These are phyloP conservation scores for Penicillium simplicissimum DNA, from an alignment of 495 filamentous ascomycete genomes.

Conservation along the genomic window DNA sequence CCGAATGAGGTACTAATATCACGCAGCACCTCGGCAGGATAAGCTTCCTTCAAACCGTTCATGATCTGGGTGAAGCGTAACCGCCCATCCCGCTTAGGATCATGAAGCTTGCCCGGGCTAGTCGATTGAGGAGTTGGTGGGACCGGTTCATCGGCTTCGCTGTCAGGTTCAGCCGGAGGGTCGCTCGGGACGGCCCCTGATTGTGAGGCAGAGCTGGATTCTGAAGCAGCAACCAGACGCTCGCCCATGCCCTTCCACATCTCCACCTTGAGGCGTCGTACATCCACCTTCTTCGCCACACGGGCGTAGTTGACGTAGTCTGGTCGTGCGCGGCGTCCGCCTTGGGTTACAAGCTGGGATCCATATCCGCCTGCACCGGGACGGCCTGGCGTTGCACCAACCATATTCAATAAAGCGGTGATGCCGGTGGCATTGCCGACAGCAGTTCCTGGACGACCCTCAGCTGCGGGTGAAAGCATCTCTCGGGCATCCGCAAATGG, in stretches of 20 bases:
- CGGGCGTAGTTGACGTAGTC: slow-evolving; percentile 97
- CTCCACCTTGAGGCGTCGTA: slow-evolving; percentile 89
- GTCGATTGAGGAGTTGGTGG: slow-evolving; percentile 39
- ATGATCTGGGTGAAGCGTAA: slow-evolving; percentile 89
- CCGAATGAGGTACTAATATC: slow-evolving; percentile 98
- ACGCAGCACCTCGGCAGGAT: slow-evolving; percentile 76
- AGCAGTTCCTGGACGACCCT: slow-evolving; percentile 37
- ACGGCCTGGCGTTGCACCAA: slow-evolving; percentile 46
- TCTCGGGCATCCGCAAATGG: slow-evolving; percentile 91
- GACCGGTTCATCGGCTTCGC: slow-evolving; percentile 29
- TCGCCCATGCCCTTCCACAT: slow-evolving; percentile 87
- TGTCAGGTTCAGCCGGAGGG: slow-evolving; percentile 27
- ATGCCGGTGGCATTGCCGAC: slow-evolving; percentile 43
- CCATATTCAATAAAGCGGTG: slow-evolving; percentile 44
- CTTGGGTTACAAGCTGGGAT: slow-evolving; percentile 88
- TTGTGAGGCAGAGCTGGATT: slow-evolving; percentile 36
- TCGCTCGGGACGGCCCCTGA: slow-evolving; percentile 26
- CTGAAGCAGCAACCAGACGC: slow-evolving; percentile 39
- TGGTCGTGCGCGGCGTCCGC: slow-evolving; percentile 72
- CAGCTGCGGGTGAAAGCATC: slow-evolving; percentile 75
- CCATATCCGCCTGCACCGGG: slow-evolving; percentile 68
- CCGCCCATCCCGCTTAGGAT: slow-evolving; percentile 38
- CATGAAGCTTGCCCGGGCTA: slow-evolving; percentile 22
- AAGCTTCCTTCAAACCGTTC: slow-evolving; percentile 82
- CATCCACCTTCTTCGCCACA: slow-evolving; percentile 98